Evolutionary conservation across 1,139 yeast genomes (phyloP), one percentile per base, ranked within the genome.

Genomic region (Yamadazyma dushanensis): DNA sequence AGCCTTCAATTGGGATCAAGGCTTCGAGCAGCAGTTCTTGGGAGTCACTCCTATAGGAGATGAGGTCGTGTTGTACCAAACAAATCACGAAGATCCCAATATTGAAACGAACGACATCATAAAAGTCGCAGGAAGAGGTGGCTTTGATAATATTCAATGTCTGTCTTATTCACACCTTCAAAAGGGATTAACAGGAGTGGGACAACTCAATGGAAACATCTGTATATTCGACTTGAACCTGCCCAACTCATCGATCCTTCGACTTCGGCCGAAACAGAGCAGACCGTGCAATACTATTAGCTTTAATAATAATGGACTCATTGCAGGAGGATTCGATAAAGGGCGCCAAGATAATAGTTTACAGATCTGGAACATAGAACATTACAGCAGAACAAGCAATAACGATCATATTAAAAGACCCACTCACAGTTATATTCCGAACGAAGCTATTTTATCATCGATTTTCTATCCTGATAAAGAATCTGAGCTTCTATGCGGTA

Each of bases 241-340:
- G 3, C 47, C 59, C 5, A 59, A 59, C 5, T 59, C 72, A 2
- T 56, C 78, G 3, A 49, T 70, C 0, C 49, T 78, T 14, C 68
- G 68, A 36, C 68, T 86, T 20, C 64, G 76, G 31, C 84, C 90
- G 0, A 77, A 80, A 40, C 90, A 83, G 41, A 70, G 77, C 26
- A 68, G 96, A 36, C 82, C 92, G 1, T 84, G 95, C 49, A 88
- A 86, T 51, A 61, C 90, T 1, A 56, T 89, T 2, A 74, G 90
- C 2, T 84, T 89, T 59, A 85, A 78, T 54, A 65, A 71, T 17
- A 66, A 70, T 27, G 85, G 83, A 1, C 57, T 84, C 28, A 63
- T 89, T 5, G 96, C 89, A 0, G 78, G 83, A 18, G 96, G 95
- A 0, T 73, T 83, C 43, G 97, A 89, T 45, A 80, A 87, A 48